phyloP scores from a whole-genome alignment of 306 rosid species.

The Arachis stenosperma region DNA sequence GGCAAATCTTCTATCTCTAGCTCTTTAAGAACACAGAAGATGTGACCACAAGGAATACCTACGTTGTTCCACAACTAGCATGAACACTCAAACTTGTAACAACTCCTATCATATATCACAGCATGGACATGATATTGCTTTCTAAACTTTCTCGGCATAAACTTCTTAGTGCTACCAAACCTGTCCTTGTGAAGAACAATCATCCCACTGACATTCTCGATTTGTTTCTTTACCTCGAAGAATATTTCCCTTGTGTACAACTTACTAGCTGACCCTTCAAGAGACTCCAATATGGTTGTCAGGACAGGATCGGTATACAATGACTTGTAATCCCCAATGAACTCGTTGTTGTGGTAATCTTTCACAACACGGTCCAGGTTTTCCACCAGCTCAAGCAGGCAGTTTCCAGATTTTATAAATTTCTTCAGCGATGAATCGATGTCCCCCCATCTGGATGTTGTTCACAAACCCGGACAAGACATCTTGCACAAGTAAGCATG shows the following conservation, averaged over 20 bases:
- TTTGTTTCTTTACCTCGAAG: background rate
- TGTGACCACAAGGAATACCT: background rate
- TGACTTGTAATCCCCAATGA: background rate
- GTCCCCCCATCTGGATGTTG: background rate
- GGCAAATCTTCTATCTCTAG: background rate
- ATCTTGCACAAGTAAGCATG: background rate
- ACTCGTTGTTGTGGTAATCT: too few relatives aligned
- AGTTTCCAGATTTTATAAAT: background rate
- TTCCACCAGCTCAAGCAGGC: background rate
- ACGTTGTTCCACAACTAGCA: background rate
- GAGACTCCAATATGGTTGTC: background rate
- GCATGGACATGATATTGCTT: background rate
- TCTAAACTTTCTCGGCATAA: background rate
- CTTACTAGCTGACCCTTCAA: background rate
- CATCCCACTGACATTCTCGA: background rate
- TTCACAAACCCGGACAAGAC: background rate
- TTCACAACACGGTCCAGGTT: background rate
- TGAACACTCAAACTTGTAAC: background rate
- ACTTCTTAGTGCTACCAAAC: background rate
- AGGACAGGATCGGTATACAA: background rate
- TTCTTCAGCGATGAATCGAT: too few relatives aligned
- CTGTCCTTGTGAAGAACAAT: background rate
- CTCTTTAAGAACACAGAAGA: background rate
- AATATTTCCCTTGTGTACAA: background rate
- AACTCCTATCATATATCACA: background rate